Evolutionary conservation across 495 filamentous ascomycete genomes (phyloP).

Genomic region (Viridothelium virens): DNA sequence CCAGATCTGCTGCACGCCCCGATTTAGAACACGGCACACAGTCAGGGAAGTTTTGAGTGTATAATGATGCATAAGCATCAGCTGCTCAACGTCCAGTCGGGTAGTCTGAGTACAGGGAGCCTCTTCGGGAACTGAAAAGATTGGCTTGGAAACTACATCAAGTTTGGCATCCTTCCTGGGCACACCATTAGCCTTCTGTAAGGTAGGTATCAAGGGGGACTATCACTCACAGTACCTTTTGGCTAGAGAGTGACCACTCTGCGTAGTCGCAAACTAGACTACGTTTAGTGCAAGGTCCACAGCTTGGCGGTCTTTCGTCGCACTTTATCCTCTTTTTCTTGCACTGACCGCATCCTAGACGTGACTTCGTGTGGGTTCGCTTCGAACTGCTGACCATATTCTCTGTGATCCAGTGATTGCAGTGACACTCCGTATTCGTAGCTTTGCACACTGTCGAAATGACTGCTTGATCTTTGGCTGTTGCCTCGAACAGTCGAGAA

Average conservation of each 20-base stretch:
- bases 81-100: neutral
- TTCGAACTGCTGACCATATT: neutral
- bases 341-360: neutral
- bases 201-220: neutral
- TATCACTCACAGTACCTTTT: neutral
- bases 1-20: neutral
- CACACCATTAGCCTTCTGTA: neutral
- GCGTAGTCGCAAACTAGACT: neutral
- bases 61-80: slow-evolving; percentile 8
- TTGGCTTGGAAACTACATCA: neutral
- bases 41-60: slow-evolving; percentile 1
- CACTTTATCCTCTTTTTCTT: slow-evolving; percentile 6
- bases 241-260: neutral
- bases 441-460: too few species aligned
- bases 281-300: slow-evolving; percentile 2
- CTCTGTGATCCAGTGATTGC: too few species aligned
- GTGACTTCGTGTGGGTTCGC: neutral
- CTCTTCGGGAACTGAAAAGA: neutral
- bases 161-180: neutral
- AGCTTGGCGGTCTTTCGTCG: neutral
- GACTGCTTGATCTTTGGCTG: neutral
- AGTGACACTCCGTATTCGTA: too few species aligned
- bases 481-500: neutral
- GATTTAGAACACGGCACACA: neutral
- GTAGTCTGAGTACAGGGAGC: neutral